phyloP scores from a whole-genome alignment of 2,329 filamentous ascomycete species.

The Iodosphaeria phyllophila region DNA sequence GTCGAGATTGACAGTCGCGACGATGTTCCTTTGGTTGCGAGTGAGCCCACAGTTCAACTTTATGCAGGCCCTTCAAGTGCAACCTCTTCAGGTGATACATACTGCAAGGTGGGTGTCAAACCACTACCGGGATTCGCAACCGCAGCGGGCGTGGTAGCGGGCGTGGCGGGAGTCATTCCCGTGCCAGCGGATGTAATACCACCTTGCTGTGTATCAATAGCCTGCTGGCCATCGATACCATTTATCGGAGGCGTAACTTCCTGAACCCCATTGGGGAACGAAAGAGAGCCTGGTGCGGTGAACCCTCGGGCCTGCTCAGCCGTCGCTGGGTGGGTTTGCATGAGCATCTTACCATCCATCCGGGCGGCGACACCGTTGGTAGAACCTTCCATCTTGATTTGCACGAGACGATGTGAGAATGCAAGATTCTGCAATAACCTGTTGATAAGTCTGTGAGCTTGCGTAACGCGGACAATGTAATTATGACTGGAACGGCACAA shows the following conservation, averaged over 20 bases:
- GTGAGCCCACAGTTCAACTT: conserved; percentile 33
- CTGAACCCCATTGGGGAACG: conserved; percentile 72
- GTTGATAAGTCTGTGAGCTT: neutral
- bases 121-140: conserved; percentile 61
- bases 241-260: conserved; percentile 68
- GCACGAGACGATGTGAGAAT: neutral
- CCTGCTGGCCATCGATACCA: conserved; percentile 45
- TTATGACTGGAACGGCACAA: neutral
- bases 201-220: conserved; percentile 37
- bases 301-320: conserved; percentile 91
- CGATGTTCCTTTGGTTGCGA: conserved; percentile 68
- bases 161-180: conserved; percentile 76
- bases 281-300: conserved; percentile 79
- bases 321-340: conserved; percentile 73
- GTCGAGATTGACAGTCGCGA: conserved; percentile 95
- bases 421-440: neutral
- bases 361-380: too few species aligned
- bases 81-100: conserved; percentile 43
- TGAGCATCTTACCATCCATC: too few species aligned
- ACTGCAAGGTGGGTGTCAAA: conserved; percentile 88
- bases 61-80: too few species aligned
- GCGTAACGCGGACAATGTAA: neutral
- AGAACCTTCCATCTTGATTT: too few species aligned
- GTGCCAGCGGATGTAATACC: conserved; percentile 49
- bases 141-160: conserved; percentile 77